Conservation (phyloP, 441 rosid genomes). For the Geranium incanum region DNA sequence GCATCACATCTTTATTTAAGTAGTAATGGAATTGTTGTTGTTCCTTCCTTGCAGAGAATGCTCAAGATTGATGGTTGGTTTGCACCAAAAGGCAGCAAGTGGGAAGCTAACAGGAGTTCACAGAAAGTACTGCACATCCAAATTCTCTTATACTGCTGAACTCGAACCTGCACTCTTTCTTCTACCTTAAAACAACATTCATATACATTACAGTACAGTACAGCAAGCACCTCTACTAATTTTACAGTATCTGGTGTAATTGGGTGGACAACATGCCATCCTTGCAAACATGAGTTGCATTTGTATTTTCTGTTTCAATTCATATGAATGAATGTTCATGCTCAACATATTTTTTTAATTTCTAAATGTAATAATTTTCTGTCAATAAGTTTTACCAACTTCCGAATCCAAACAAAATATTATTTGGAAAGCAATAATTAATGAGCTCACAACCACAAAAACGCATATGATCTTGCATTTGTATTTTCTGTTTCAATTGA, state of each 20-base stretch:
- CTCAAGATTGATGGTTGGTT: conserved; percentile 52
- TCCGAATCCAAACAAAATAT: no score
- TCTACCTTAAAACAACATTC: conserved; percentile 15
- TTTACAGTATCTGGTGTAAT: background rate
- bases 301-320: background rate
- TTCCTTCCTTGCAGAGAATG: conserved; percentile 48
- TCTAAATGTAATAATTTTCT: no score
- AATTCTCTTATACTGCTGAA: conserved; percentile 58
- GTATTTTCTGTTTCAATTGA: no score
- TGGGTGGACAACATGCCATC: background rate
- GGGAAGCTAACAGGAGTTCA: conserved; percentile 77
- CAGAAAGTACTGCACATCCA: conserved; percentile 70
- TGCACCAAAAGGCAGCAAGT: conserved; percentile 51
- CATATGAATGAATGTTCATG: background rate
- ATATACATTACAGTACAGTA: background rate
- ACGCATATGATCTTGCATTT: background rate
- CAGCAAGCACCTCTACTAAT: background rate
- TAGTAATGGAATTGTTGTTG: background rate
- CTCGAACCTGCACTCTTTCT: conserved; percentile 55
- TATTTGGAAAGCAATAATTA: no score
- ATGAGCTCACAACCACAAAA: background rate
- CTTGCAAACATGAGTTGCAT: background rate
- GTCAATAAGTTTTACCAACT: no score
- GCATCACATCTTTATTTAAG: background rate
- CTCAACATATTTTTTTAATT: no score